Conservation (phyloP, 768 basidiomycete species). For the Leccinellum rugosiceps region DNA sequence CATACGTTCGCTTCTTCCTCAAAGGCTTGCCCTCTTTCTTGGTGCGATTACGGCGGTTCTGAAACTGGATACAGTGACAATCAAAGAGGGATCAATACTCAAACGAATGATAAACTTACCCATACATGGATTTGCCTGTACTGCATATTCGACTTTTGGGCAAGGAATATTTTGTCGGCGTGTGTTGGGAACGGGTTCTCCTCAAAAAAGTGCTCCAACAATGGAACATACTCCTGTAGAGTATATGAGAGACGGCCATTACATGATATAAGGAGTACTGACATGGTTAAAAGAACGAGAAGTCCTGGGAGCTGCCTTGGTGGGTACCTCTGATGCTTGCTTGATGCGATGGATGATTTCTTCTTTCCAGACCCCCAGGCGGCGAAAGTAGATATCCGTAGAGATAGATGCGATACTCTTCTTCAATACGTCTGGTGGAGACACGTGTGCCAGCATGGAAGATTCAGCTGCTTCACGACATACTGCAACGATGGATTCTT, state of each 20-base stretch:
- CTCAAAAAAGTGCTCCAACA: conserved; percentile 12
- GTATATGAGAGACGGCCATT: too few relatives aligned
- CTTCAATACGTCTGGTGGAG: too few relatives aligned
- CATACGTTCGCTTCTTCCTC: background rate
- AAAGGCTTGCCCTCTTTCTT: background rate
- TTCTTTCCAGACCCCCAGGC: background rate
- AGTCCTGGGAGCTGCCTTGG: background rate
- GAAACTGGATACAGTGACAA: too few relatives aligned
- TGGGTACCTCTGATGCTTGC: accelerated
- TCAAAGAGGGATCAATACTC: too few relatives aligned
- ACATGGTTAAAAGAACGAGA: conserved; percentile 3
- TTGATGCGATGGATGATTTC: background rate
- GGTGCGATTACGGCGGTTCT: conserved; percentile 11
- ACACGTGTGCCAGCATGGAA: too few relatives aligned
- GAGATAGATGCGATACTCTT: too few relatives aligned
- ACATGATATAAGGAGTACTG: too few relatives aligned
- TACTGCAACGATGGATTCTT: too few relatives aligned
- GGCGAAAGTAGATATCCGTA: too few relatives aligned
- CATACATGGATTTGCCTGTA: conserved; percentile 20
- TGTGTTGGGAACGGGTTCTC: conserved; percentile 12
- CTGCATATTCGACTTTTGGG: conserved; percentile 5
- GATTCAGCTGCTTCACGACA: too few relatives aligned
- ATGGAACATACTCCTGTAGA: conserved; percentile 9
- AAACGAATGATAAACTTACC: too few relatives aligned
- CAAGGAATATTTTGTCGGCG: conserved; percentile 12